These are phyloP conservation scores for Syzygium aqueum DNA, from an alignment of 345 rosid genomes.

Conservation along the genomic window DNA sequence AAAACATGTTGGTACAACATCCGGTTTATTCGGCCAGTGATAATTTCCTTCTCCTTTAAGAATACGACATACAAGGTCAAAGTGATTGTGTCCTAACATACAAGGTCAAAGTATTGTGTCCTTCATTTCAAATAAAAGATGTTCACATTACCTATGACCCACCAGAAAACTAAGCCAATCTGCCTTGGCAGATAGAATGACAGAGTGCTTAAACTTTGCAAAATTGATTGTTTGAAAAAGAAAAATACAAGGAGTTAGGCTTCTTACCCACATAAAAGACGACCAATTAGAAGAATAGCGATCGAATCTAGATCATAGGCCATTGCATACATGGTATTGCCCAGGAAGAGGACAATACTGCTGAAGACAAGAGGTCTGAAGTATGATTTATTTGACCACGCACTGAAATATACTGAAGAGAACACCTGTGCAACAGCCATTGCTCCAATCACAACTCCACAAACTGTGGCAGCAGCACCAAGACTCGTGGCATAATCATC, in stretches of 20 bases:
- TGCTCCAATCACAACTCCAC: constrained; percentile 95
- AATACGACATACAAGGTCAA: neutral
- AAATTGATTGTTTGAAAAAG: neutral
- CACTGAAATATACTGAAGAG: constrained; percentile 96
- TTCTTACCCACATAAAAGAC: constrained; percentile 94
- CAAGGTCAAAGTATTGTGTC: neutral
- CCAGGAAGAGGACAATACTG: constrained; percentile 72
- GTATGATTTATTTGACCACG: constrained; percentile 96
- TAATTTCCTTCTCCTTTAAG: neutral
- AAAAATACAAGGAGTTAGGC: neutral
- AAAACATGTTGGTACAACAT: neutral
- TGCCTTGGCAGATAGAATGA: neutral
- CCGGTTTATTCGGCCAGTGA: neutral
- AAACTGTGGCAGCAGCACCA: constrained; percentile 98
- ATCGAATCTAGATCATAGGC: constrained; percentile 84
- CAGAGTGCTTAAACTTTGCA: neutral
- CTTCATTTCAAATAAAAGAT: neutral
- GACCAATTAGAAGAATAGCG: constrained; percentile 70
- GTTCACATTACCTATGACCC: neutral
- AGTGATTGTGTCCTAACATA: neutral
- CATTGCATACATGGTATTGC: constrained; percentile 80
- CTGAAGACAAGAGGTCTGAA: constrained; percentile 94
- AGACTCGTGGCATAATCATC: constrained; percentile 91
- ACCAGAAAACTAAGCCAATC: neutral
- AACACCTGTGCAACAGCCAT: constrained; percentile 98